These are phyloP conservation scores for Penicillium canescens DNA, from an alignment of 495 filamentous ascomycete species.

Conservation along the genomic window DNA sequence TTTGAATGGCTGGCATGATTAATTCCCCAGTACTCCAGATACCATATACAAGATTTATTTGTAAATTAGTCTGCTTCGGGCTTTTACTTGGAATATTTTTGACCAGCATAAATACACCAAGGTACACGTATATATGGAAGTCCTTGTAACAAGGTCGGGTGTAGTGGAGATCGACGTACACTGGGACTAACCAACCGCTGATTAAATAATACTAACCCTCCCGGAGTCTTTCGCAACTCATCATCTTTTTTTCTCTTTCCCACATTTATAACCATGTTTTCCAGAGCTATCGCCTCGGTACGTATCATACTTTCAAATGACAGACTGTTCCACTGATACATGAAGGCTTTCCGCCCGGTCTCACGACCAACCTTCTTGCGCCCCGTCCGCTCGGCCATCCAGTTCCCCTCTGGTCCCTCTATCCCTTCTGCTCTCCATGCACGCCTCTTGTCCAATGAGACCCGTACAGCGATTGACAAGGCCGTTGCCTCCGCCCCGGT, in stretches of 20 bases:
- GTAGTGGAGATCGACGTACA: conserved; percentile 10
- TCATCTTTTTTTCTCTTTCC: neutral
- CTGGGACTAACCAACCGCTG: conserved; percentile 3
- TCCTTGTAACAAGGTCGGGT: no score
- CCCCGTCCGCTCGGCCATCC: conserved; percentile 29
- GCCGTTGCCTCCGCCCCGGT: conserved; percentile 83
- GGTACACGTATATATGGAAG: no score
- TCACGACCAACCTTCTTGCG: conserved; percentile 28
- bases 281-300: conserved; percentile 37
- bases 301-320: conserved; percentile 1
- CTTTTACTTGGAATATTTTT: no score
- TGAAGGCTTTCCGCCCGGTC: conserved; percentile 36
- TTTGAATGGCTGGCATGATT: conserved; percentile 61
- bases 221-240: conserved; percentile 1
- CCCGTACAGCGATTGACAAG: conserved; percentile 78
- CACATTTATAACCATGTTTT: conserved; percentile 33
- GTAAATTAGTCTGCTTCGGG: no score
- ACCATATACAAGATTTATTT: no score
- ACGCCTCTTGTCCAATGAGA: conserved; percentile 76
- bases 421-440: conserved; percentile 35
- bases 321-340: neutral
- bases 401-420: conserved; percentile 18
- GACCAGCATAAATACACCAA: no score
- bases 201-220: conserved; percentile 12
- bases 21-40: no score